Evolutionary conservation across 1,284 basidiomycete genomes (phyloP).

Genomic region (Testicularia cyperi): DNA sequence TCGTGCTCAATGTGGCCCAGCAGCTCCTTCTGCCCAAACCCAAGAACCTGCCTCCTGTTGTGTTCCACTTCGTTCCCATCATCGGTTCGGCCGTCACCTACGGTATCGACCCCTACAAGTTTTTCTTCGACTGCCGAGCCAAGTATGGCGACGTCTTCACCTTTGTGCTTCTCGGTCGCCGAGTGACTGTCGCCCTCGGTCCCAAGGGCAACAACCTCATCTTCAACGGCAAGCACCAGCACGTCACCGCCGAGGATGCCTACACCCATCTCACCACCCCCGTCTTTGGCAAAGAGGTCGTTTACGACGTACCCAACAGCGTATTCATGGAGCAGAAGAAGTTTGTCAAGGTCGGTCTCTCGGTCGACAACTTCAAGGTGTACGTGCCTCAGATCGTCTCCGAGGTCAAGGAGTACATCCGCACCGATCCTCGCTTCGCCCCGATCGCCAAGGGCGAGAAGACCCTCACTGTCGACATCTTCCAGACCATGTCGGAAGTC

Average conservation of each 20-base stretch:
- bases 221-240: constrained; percentile 86
- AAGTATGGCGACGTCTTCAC: constrained; percentile 86
- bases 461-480: constrained; percentile 55
- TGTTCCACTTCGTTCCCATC: constrained; percentile 76
- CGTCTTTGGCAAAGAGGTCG: constrained; percentile 90
- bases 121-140: constrained; percentile 73
- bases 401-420: constrained; percentile 43
- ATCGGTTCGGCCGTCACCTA: constrained; percentile 74
- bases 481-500: constrained; percentile 81
- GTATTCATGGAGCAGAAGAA: constrained; percentile 99
- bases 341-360: constrained; percentile 81
- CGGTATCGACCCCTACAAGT: constrained; percentile 77
- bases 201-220: constrained; percentile 92
- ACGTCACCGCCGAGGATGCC: constrained; percentile 93
- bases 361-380: constrained; percentile 83
- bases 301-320: constrained; percentile 95
- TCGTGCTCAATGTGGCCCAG: constrained; percentile 68
- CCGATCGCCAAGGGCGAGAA: constrained; percentile 56
- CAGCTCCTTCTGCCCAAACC: constrained; percentile 45
- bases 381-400: constrained; percentile 89
- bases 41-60: constrained; percentile 68
- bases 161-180: constrained; percentile 73
- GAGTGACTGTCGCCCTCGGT: constrained; percentile 87
- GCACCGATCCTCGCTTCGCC: constrained; percentile 67
- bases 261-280: constrained; percentile 68